Evolutionary conservation across 139 green algal species (phyloP), one percentile per base, ranked within the genome.

Genomic region (Trebouxia sp.): DNA sequence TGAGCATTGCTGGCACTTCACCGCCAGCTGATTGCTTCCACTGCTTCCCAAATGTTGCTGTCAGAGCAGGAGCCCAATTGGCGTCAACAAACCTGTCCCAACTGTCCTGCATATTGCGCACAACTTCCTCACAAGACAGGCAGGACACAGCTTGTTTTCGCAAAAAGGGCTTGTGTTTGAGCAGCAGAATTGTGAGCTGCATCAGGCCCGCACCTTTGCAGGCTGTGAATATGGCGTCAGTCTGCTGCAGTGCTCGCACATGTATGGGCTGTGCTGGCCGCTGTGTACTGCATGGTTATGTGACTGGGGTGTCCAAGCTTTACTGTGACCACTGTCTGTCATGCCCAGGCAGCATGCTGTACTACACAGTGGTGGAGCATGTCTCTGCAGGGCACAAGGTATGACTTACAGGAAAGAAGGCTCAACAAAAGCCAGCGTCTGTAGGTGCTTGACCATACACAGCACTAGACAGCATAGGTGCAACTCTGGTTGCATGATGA

Each of bases 71-170:
- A 30, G 43, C 43, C 72, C 72, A 79, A 24, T 79, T 79, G 72
- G 45, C 45, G 17, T 53, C 72, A 53, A 79, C 72, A 66, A 65
- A 62, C 12, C 24, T n/a, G n/a, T 79, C 72, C 72, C 72, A 79
- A 12, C 20, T 38, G 48, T 79, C 72, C 72, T 79, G 32, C 43
- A 45, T 24, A 7, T 22, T 39, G n/a, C 37, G 20, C 12, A 45
- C 20, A 15, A 30, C n/a, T n/a, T n/a, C n/a, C n/a, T n/a, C n/a
- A n/a, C n/a, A n/a, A n/a, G n/a, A n/a, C n/a, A n/a, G n/a, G n/a
- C n/a, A n/a, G n/a, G n/a, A n/a, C n/a, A n/a, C n/a, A n/a, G n/a
- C n/a, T n/a, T n/a, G n/a, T n/a, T n/a, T n/a, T n/a, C n/a, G n/a
- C n/a, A n/a, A n/a, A n/a, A n/a, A n/a, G n/a, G n/a, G n/a, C n/a